phyloP scores from a whole-genome alignment of 345 rosid species.

The Populus simonii region DNA sequence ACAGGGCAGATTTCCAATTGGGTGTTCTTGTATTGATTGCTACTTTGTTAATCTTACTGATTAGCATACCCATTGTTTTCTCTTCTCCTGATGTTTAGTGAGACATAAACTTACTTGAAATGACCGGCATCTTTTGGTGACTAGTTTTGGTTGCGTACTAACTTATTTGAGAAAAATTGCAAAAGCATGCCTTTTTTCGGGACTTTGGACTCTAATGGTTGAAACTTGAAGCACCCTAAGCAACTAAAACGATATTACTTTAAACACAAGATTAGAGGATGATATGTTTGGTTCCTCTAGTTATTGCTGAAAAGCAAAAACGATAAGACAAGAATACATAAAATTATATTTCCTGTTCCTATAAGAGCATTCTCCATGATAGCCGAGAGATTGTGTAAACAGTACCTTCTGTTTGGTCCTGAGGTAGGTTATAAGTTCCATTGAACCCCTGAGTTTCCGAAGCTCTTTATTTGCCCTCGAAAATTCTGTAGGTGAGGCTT shows the following conservation, averaged over 20 bases:
- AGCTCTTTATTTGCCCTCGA: constrained; percentile 86
- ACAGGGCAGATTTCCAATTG: neutral
- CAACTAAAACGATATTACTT: neutral
- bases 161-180: neutral
- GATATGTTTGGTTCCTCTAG: neutral
- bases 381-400: neutral
- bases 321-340: neutral
- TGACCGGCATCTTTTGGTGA: neutral
- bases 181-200: neutral
- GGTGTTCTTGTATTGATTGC: neutral
- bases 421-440: constrained; percentile 66
- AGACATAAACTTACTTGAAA: neutral
- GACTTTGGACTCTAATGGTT: neutral
- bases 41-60: neutral
- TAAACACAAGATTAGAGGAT: neutral
- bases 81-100: neutral
- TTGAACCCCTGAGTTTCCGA: constrained; percentile 65
- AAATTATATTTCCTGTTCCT: neutral
- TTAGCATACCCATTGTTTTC: neutral
- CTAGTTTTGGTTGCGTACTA: neutral
- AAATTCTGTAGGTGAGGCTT: constrained; percentile 69
- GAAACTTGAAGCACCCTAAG: neutral
- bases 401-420: constrained; percentile 74
- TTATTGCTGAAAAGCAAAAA: neutral
- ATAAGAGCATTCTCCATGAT: too few relatives aligned